phyloP scores from a whole-genome alignment of 164 flowering plant genomes.

The Cinnamomum chago region DNA sequence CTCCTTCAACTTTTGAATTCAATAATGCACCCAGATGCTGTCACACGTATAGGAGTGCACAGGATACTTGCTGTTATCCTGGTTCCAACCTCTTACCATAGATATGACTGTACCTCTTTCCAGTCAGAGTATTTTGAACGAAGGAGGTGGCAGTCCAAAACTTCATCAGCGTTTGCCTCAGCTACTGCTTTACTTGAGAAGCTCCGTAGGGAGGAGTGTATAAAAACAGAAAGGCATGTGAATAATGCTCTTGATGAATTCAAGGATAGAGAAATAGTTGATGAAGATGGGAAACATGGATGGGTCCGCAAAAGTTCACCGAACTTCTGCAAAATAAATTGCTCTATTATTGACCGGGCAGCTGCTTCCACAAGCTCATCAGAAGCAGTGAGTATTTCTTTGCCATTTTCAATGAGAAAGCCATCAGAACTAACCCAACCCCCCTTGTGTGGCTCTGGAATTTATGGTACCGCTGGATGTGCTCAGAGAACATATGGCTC shows the following conservation, averaged over 20 bases:
- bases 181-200: slow-evolving; percentile 71
- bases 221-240: slow-evolving; percentile 30
- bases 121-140: slow-evolving; percentile 36
- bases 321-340: slow-evolving; percentile 45
- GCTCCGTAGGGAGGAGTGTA: slow-evolving; percentile 67
- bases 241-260: slow-evolving; percentile 32
- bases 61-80: slow-evolving; percentile 71
- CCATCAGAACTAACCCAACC: no score
- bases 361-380: slow-evolving; percentile 34
- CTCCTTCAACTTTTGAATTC: slow-evolving; percentile 72
- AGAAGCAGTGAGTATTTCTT: slow-evolving; percentile 39
- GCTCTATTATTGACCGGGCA: slow-evolving; percentile 54
- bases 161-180: slow-evolving; percentile 59
- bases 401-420: neutral
- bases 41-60: slow-evolving; percentile 76
- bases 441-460: no score
- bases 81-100: slow-evolving; percentile 41
- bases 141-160: slow-evolving; percentile 50
- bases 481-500: no score
- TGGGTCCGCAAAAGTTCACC: slow-evolving; percentile 52
- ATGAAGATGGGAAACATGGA: slow-evolving; percentile 62
- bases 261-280: slow-evolving; percentile 35
- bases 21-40: slow-evolving; percentile 79
- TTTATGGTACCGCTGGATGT: no score
- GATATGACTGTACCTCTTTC: slow-evolving; percentile 31